These are phyloP conservation scores for Wickerhamiella australiensis DNA, from an alignment of 805 yeast genomes.

Conservation along the genomic window DNA sequence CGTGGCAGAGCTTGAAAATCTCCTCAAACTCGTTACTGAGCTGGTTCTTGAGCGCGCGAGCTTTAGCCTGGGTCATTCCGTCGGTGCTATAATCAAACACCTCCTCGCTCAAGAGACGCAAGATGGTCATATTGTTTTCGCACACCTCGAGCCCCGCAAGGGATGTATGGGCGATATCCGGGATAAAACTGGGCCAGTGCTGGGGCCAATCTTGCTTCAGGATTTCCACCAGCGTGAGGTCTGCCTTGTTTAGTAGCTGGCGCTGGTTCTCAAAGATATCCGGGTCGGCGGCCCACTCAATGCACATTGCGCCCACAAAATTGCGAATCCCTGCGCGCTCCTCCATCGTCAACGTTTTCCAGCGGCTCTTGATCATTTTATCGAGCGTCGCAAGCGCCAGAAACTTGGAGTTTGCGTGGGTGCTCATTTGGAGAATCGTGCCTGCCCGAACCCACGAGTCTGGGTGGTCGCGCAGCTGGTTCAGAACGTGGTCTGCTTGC, in stretches of 20 bases:
- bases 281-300: slow-evolving; percentile 79
- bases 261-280: slow-evolving; percentile 55
- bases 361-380: slow-evolving; percentile 76
- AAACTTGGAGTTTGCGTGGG: slow-evolving; percentile 78
- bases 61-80: slow-evolving; percentile 93
- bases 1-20: slow-evolving; percentile 84
- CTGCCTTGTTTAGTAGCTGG: slow-evolving; percentile 83
- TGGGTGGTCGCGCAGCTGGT: slow-evolving; percentile 74
- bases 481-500: slow-evolving; percentile 31
- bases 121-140: slow-evolving; percentile 91
- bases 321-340: slow-evolving; percentile 90
- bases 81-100: slow-evolving; percentile 93
- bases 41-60: slow-evolving; percentile 64
- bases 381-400: slow-evolving; percentile 85
- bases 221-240: slow-evolving; percentile 83
- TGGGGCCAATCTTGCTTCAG: slow-evolving; percentile 99
- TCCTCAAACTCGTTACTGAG: slow-evolving; percentile 87
- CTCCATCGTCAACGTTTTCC: slow-evolving; percentile 84
- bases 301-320: slow-evolving; percentile 86
- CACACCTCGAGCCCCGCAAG: slow-evolving; percentile 83
- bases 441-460: slow-evolving; percentile 95
- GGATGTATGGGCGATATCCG: slow-evolving; percentile 78
- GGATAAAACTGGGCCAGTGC: slow-evolving; percentile 94
- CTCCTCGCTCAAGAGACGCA: slow-evolving; percentile 83
- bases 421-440: slow-evolving; percentile 64